Evolutionary conservation across 805 yeast genomes (phyloP).

Genomic region (Nakazawaea sp.): DNA sequence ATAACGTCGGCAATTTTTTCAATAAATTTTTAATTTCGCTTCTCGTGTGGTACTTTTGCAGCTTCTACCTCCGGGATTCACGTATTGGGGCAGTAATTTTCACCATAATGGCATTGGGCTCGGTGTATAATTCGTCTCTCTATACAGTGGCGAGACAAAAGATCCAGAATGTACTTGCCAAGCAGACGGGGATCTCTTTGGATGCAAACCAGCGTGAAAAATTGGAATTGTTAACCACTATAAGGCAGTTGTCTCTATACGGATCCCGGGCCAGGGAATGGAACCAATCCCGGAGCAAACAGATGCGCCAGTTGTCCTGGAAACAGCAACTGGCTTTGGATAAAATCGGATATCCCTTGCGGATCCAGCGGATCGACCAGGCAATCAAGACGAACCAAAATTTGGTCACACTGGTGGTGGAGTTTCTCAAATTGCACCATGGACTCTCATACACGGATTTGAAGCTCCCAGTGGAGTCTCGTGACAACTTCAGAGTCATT

Average conservation of each 20-base stretch:
- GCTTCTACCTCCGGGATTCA: too few relatives aligned
- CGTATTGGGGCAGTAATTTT: too few relatives aligned
- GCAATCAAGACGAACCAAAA: constrained; percentile 40
- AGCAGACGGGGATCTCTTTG: too few relatives aligned
- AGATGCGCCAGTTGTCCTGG: constrained; percentile 27
- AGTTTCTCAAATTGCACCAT: constrained; percentile 23
- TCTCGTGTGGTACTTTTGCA: constrained; percentile 19
- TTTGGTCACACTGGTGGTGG: constrained; percentile 39
- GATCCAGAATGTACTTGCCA: too few relatives aligned
- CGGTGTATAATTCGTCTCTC: background rate
- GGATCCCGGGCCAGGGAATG: constrained; percentile 25
- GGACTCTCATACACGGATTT: constrained; percentile 38
- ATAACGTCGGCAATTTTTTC: constrained; percentile 10
- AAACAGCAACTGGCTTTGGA: constrained; percentile 50
- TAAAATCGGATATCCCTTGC: constrained; percentile 45
- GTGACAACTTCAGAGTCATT: constrained; percentile 39
- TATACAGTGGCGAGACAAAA: background rate
- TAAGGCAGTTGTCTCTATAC: constrained; percentile 5
- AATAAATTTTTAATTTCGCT: constrained; percentile 22
- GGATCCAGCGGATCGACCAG: constrained; percentile 42
- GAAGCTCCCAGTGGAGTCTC: constrained; percentile 5
- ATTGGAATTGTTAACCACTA: constrained; percentile 4
- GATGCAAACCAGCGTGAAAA: constrained; percentile 11
- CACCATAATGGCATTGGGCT: too few relatives aligned
- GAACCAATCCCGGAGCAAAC: constrained; percentile 35